Percentiles rank a stretch among this genome's conserved stretches.
These are phyloP conservation scores for Candida hungchunana DNA, from an alignment of 805 yeast genomes.

Conservation along the genomic window DNA sequence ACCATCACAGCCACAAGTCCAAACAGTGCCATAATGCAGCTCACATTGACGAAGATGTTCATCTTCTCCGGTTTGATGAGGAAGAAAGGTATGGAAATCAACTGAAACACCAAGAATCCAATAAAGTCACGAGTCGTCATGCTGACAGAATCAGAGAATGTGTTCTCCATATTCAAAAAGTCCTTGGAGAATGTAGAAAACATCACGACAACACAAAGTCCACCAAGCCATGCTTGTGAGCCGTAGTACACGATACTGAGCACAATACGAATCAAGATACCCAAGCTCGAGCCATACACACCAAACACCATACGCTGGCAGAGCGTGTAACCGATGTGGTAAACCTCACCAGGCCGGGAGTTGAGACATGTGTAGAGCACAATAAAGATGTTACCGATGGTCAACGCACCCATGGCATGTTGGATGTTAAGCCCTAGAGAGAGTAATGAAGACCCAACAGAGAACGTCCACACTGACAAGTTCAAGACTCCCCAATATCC, in stretches of 20 bases:
- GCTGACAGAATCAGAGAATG: conserved; percentile 33
- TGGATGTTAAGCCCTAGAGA: conserved; percentile 35
- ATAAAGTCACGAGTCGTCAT: conserved; percentile 40
- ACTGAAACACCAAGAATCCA: conserved; percentile 41
- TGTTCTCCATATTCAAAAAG: conserved; percentile 34
- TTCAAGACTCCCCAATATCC: conserved; percentile 35
- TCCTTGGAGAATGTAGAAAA: conserved; percentile 33
- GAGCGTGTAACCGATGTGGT: conserved; percentile 37
- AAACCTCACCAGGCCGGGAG: conserved; percentile 37
- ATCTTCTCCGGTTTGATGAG: conserved; percentile 41
- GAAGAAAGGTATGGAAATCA: conserved; percentile 38
- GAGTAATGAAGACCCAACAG: conserved; percentile 36
- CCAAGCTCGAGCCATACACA: conserved; percentile 36
- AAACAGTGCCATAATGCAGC: conserved; percentile 34
- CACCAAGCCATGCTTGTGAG: conserved; percentile 42
- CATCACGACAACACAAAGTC: conserved; percentile 34
- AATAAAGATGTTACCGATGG: conserved; percentile 36
- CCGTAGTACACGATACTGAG: conserved; percentile 40
- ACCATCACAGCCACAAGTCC: conserved; percentile 39
- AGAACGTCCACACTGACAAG: conserved; percentile 34
- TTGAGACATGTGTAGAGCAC: conserved; percentile 32
- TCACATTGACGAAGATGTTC: conserved; percentile 32
- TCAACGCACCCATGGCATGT: conserved; percentile 38
- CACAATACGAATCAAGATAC: conserved; percentile 36
- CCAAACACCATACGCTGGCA: conserved; percentile 38